phyloP scores from a whole-genome alignment of 164 flowering plant species.

The Vitis vinifera region ASM3070453v1 NC_081814.1:12870501-12871000 shows the following conservation, averaged over 20 bases:
- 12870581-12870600: constrained; percentile 79
- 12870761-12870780: constrained; percentile 66
- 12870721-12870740: constrained; percentile 93
- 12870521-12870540: no score
- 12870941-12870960: neutral
- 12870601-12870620: constrained; percentile 88
- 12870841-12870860: constrained; percentile 48
- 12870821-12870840: constrained; percentile 38
- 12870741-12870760: constrained; percentile 92
- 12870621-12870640: constrained; percentile 80
- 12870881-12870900: constrained; percentile 47
- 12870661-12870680: constrained; percentile 79
- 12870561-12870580: constrained; percentile 3
- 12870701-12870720: constrained; percentile 89
- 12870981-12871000: neutral
- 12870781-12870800: constrained; percentile 77
- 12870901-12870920: constrained; percentile 38
- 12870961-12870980: neutral
- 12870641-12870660: constrained; percentile 77
- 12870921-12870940: neutral
- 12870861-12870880: constrained; percentile 44
- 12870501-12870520: neutral
- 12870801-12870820: constrained; percentile 72
- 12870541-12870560: neutral
- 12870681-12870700: constrained; percentile 97